Conservation (phyloP, 2,329 filamentous ascomycete species). For the Thielaviopsis musarum region DNA sequence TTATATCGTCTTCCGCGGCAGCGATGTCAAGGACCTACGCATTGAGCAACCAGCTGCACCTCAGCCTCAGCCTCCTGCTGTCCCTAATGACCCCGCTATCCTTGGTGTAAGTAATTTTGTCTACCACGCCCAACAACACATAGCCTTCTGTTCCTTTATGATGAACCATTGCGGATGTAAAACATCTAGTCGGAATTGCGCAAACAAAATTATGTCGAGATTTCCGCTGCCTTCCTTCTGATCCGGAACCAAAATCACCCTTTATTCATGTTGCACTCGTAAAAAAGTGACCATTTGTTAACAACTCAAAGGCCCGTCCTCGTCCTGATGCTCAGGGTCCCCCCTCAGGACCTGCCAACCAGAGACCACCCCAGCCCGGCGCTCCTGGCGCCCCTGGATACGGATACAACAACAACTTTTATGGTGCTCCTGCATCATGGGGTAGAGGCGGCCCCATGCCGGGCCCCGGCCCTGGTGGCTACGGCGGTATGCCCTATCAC, state of each 20-base stretch:
- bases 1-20: conserved; percentile 96
- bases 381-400: conserved; percentile 8
- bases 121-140: conserved; percentile 9
- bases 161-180: conserved; percentile 99
- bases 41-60: conserved; percentile 72
- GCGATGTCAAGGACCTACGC: conserved; percentile 93
- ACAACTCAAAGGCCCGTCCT: conserved; percentile 11
- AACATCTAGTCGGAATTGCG: conserved; percentile 72
- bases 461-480: conserved; percentile 14
- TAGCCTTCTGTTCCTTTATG: conserved; percentile 30
- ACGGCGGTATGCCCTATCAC: conserved; percentile 51
- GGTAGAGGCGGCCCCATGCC: conserved; percentile 33
- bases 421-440: conserved; percentile 38
- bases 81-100: conserved; percentile 92
- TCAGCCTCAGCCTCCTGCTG: conserved; percentile 55
- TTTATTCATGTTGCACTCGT: neutral
- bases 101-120: conserved; percentile 65
- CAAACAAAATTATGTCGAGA: conserved; percentile 83
- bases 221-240: conserved; percentile 99
- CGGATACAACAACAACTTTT: conserved; percentile 24
- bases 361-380: neutral
- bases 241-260: conserved; percentile 25
- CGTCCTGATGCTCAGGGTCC: conserved; percentile 10
- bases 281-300: neutral
- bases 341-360: neutral